These are phyloP conservation scores for Penicillium capsulatum DNA, from an alignment of 2,329 filamentous ascomycete genomes.

Conservation along the genomic window DNA sequence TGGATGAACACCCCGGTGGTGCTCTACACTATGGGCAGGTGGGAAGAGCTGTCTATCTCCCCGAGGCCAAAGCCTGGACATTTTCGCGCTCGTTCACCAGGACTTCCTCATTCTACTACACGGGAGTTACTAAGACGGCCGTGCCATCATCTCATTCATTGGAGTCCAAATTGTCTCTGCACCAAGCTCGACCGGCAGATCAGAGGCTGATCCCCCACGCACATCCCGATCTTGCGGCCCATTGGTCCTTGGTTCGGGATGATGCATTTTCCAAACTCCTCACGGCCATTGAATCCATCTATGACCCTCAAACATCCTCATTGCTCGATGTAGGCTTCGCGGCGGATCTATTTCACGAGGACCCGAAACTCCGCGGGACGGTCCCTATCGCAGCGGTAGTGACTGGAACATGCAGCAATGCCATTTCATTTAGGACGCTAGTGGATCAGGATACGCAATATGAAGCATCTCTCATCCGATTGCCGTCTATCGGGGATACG, in stretches of 20 bases:
- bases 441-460: slow-evolving; percentile 27
- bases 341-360: slow-evolving; percentile 32
- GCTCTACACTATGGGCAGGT: slow-evolving; percentile 57
- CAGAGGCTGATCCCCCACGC: slow-evolving; percentile 24
- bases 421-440: slow-evolving; percentile 44
- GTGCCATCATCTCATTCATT: slow-evolving; percentile 22
- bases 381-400: slow-evolving; percentile 37
- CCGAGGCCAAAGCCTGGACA: slow-evolving; percentile 47
- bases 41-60: slow-evolving; percentile 49
- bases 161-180: background rate
- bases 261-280: slow-evolving; percentile 34
- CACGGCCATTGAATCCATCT: slow-evolving; percentile 25
- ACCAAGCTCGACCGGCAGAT: slow-evolving; percentile 12
- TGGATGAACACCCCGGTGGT: slow-evolving; percentile 51
- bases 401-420: slow-evolving; percentile 46
- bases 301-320: slow-evolving; percentile 35
- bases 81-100: slow-evolving; percentile 41
- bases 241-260: slow-evolving; percentile 27
- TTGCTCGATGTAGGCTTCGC: slow-evolving; percentile 52
- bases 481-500: slow-evolving; percentile 40
- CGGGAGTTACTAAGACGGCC: slow-evolving; percentile 28
- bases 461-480: slow-evolving; percentile 26
- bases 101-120: slow-evolving; percentile 25
- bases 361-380: slow-evolving; percentile 22
- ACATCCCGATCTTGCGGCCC: slow-evolving; percentile 36